These are phyloP conservation scores for Pachysandra terminalis DNA, from an alignment of 164 flowering plant genomes.

Conservation along the genomic window DNA sequence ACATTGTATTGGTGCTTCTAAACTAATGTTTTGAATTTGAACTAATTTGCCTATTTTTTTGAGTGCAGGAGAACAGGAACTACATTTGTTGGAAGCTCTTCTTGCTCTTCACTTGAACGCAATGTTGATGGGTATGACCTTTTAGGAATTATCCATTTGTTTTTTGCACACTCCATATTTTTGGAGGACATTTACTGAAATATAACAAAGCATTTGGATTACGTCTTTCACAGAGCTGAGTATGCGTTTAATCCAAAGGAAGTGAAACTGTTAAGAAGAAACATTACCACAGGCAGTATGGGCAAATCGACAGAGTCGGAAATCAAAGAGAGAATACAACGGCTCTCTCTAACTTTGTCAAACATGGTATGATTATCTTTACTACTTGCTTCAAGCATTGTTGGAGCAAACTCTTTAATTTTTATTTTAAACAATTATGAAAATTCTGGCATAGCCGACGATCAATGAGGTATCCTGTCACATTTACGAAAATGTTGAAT, in stretches of 20 bases:
- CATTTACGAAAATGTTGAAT: background rate
- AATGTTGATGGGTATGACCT: constrained; percentile 69
- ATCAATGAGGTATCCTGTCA: too few relatives aligned
- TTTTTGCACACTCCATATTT: background rate
- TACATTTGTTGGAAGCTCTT: constrained; percentile 23
- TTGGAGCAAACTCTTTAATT: background rate
- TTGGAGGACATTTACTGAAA: background rate
- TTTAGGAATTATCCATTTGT: background rate
- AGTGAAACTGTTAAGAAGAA: constrained; percentile 31
- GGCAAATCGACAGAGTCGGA: too few relatives aligned
- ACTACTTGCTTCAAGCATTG: background rate
- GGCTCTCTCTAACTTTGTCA: constrained; percentile 46
- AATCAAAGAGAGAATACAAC: constrained; percentile 53
- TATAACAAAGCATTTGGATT: background rate
- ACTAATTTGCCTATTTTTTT: constrained; percentile 8
- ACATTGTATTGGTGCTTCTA: background rate
- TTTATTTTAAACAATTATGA: too few relatives aligned
- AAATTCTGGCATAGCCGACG: too few relatives aligned
- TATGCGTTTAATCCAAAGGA: constrained; percentile 88
- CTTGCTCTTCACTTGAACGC: constrained; percentile 35
- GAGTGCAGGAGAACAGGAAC: constrained; percentile 32
- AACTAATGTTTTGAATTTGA: background rate
- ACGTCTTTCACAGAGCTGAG: constrained; percentile 36
- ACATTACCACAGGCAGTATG: too few relatives aligned
- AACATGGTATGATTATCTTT: constrained; percentile 48